Evolutionary conservation across 108 stramenopile species (phyloP), one percentile per base, ranked within the genome.

Genomic region (Skeletonema grethae): DNA sequence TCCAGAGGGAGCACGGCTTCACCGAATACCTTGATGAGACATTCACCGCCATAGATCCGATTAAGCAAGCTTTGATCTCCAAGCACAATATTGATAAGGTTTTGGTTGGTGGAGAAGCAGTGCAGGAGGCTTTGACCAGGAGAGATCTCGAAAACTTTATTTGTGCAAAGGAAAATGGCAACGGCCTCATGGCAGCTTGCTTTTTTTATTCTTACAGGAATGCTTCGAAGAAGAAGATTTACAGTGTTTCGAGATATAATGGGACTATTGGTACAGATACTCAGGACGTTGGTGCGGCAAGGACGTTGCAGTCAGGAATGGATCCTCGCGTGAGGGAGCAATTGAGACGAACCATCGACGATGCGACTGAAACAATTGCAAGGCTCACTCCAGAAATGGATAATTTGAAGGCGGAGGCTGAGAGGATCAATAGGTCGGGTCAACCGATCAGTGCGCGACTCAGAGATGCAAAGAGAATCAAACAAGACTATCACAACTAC

Each of bases 11-110:
- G 7, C 84, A 93, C 72, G 92, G 91, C 7, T 80, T 95, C 48
- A 18, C 66, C n/a, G 88, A 87, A 7, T 95, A 91, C 78, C 63
- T 97, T 39, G 94, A 95, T 69, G 88, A 97, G 72, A 74, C 79
- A 58, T 82, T 91, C 57, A 72, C 77, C 1, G 91, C 86, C 3
- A 88, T 91, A 13, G 83, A 78, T 15, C 43, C 80, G n/a, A 89
- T 97, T 15, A 72, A 88, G 72, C 82, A 84, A 63, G 90, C 87
- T 8, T 84, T 97, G 46, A 70, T 85, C 11, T 70, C 61, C 2
- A 65, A 39, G 24, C 80, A 90, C 53, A 59, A 69, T 39, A 86
- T 95, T 8, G 84, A 97, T 66, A 82, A 74, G 25, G 92, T 91
- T 5, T 59, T 97, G 16, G 75, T 94, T 22, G 96, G 96, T 48